These are phyloP conservation scores for Cetradonia linearis DNA, from an alignment of 495 filamentous ascomycete genomes.

Conservation along the genomic window DNA sequence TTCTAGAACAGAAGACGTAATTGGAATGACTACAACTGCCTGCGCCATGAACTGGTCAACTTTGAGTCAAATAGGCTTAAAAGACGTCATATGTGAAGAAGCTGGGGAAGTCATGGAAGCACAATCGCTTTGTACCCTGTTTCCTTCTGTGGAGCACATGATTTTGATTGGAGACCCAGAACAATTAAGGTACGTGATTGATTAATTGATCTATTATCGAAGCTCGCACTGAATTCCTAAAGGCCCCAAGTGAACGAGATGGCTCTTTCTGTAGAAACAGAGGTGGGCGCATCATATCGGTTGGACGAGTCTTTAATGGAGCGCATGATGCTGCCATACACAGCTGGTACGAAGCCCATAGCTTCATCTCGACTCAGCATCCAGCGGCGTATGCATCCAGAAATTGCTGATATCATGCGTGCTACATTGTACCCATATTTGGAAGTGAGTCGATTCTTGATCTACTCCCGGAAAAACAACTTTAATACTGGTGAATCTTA, in stretches of 20 bases:
- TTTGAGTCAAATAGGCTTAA: constrained; percentile 23
- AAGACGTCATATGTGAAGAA: constrained; percentile 46
- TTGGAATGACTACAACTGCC: constrained; percentile 32
- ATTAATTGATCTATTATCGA: neutral
- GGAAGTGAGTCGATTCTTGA: constrained; percentile 26
- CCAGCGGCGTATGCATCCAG: constrained; percentile 66
- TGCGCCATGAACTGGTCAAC: constrained; percentile 27
- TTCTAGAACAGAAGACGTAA: constrained; percentile 21
- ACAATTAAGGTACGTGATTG: constrained; percentile 32
- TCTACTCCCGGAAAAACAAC: neutral
- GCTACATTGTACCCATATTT: constrained; percentile 54
- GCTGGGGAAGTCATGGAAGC: constrained; percentile 48
- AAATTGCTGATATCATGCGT: constrained; percentile 48
- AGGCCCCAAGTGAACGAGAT: constrained; percentile 50
- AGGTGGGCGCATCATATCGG: constrained; percentile 41
- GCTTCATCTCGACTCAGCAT: constrained; percentile 47
- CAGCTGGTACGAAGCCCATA: constrained; percentile 18
- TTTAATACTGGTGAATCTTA: neutral
- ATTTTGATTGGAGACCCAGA: constrained; percentile 48
- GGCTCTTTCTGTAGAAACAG: constrained; percentile 42
- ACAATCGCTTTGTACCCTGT: constrained; percentile 44
- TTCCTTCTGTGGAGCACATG: constrained; percentile 44
- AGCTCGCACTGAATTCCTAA: neutral
- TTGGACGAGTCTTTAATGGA: constrained; percentile 58
- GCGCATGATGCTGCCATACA: constrained; percentile 41